Base-by-base conservation (phyloP, 2,329 filamentous ascomycete genomes). In the Hypoxylon sp. region DNA sequence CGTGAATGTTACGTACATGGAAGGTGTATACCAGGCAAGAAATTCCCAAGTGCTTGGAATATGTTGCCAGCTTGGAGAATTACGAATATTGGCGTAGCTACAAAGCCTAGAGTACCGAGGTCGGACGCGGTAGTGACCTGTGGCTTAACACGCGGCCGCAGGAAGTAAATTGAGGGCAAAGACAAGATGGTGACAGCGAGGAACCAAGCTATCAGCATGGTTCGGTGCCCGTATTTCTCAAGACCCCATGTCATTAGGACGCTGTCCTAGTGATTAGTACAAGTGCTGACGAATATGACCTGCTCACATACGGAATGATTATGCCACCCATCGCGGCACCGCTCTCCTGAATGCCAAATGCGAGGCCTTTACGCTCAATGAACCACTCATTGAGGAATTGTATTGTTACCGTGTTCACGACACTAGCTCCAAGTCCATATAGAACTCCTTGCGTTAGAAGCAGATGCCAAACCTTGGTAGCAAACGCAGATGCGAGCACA, bases 241-340 rank as follows among this genome's bases (percentile, higher is more conserved):
- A 67, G 67, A 5, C 60, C 60, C 67, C 64, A 70, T 11, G 67
- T 70, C 67, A 70, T 65, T 1, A 67, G 56, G 37, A 70, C 67
- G 2, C 60, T 70, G 24, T 17, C 13, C 13, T 29, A 3, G 13
- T 19, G 14, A 29, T 68, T n/a, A 65, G 51, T 24, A 17, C 2
- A 19, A 5, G 19, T 13, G 5, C 24, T 37, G 1, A 47, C 13
- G 5, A 11, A 2, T 24, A 14, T 35, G 5, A 19, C 9, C 2
- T n/a, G 13, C 5, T 13, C n/a, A 70, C 67, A 9, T 63, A 67
- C 64, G 67, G 64, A 48, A 67, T 64, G 44, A 67, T 47, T 11
- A 70, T 52, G 6, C 67, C 64, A 6, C 67, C 67, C 67, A 67
- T 67, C 3, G 51, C 64, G 4, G 64, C 60, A 2, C 67, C 60